These are phyloP conservation scores for Neurospora pannonica DNA, from an alignment of 495 filamentous ascomycete genomes.

Conservation along the genomic window DNA sequence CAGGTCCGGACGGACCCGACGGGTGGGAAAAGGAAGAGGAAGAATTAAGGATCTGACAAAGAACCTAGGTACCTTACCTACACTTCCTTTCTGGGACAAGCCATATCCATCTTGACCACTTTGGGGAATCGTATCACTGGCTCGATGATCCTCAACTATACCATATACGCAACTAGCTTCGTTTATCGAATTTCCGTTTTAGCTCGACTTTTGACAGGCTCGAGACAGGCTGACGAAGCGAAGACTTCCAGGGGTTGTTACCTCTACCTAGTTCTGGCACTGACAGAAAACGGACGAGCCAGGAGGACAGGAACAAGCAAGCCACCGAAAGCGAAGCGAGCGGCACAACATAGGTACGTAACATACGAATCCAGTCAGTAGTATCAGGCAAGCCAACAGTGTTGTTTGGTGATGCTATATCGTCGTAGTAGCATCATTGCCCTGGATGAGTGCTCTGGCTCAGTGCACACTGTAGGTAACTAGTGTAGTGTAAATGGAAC, in stretches of 20 bases:
- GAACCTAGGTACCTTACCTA: not conserved
- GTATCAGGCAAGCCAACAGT: not conserved
- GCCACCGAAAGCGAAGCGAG: not conserved
- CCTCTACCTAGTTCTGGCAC: not conserved
- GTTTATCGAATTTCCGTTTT: not conserved
- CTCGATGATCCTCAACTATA: not conserved
- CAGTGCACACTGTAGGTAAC: not conserved
- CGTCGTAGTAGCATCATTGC: not conserved
- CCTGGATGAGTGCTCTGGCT: not conserved
- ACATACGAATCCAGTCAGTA: not conserved
- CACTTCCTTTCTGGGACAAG: not conserved
- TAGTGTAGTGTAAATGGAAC: not conserved
- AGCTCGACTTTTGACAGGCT: not conserved
- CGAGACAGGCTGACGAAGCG: not conserved
- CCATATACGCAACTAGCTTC: not conserved
- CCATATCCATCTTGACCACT: not conserved
- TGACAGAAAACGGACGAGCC: not conserved
- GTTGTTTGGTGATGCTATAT: not conserved
- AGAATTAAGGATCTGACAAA: slow-evolving; percentile 14
- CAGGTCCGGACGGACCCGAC: not conserved
- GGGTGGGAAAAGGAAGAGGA: not conserved
- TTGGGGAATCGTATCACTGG: not conserved
- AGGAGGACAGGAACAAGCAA: not conserved
- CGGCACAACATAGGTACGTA: not conserved
- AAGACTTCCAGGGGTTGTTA: not conserved